Percentiles rank a stretch among this genome's conserved stretches.
Conservation (phyloP, 2,329 filamentous ascomycete genomes). For the Fusarium sp. region DNA sequence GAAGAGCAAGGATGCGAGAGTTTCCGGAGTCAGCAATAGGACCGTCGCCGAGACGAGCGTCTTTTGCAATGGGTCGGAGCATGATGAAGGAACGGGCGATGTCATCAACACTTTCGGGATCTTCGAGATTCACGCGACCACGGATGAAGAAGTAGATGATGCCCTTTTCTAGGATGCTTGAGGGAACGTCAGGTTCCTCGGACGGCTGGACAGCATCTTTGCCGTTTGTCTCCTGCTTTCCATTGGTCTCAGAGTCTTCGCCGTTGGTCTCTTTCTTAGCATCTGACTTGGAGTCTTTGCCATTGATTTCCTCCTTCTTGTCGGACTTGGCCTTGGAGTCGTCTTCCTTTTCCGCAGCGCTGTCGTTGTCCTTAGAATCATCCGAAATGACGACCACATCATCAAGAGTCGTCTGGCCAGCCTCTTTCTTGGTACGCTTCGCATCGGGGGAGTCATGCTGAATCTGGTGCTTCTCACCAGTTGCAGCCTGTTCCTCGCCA, state of each 20-base stretch:
- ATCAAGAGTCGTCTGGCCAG: constrained; percentile 39
- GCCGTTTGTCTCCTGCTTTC: background rate
- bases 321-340: background rate
- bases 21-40: constrained; percentile 64
- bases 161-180: constrained; percentile 82
- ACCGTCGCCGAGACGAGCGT: constrained; percentile 67
- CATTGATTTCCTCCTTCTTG: background rate
- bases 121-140: constrained; percentile 76
- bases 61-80: constrained; percentile 75
- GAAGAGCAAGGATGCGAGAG: constrained; percentile 79
- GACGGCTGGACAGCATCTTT: constrained; percentile 34
- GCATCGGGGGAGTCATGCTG: constrained; percentile 40
- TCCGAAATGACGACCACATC: constrained; percentile 20
- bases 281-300: background rate
- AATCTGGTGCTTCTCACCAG: constrained; percentile 46
- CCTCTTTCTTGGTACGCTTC: constrained; percentile 43
- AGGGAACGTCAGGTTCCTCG: constrained; percentile 49
- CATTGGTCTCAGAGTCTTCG: background rate
- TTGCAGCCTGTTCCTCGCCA: constrained; percentile 12
- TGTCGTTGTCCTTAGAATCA: background rate
- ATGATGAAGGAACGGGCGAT: constrained; percentile 84
- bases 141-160: constrained; percentile 93
- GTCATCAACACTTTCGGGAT: constrained; percentile 75
- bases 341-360: constrained; percentile 5
- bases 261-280: background rate